Conservation (phyloP, 2,329 filamentous ascomycete species). For the Balansia obtecta region DNA sequence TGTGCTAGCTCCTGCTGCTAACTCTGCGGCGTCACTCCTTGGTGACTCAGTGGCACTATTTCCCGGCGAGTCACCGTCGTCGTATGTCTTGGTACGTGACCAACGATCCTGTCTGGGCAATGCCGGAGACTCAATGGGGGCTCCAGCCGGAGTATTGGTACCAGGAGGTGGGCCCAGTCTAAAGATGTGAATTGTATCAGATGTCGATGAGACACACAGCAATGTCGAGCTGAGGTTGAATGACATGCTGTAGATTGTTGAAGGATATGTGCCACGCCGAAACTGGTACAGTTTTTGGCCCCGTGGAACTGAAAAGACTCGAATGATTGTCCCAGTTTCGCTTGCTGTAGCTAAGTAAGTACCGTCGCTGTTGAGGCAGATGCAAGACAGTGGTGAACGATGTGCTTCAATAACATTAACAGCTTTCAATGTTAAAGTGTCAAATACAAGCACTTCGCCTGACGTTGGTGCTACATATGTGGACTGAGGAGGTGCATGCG, state of each 20-base stretch:
- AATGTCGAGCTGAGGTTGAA: slow-evolving; percentile 92
- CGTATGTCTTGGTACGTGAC: slow-evolving; percentile 39
- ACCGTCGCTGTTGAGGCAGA: slow-evolving; percentile 85
- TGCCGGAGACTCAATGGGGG: slow-evolving; percentile 24
- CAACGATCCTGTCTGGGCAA: slow-evolving; percentile 38
- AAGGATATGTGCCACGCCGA: slow-evolving; percentile 86
- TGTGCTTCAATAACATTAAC: slow-evolving; percentile 95
- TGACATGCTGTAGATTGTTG: slow-evolving; percentile 95
- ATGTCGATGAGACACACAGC: slow-evolving; percentile 88
- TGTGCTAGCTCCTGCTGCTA: slow-evolving; percentile 14
- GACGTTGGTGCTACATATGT: slow-evolving; percentile 73
- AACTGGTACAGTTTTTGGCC: slow-evolving; percentile 95
- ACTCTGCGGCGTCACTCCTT: slow-evolving; percentile 34
- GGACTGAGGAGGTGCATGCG: slow-evolving; percentile 73
- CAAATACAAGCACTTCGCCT: slow-evolving; percentile 87
- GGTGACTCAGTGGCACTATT: slow-evolving; percentile 41
- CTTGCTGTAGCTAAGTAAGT: slow-evolving; percentile 88
- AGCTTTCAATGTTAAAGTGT: slow-evolving; percentile 77
- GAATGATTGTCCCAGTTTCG: slow-evolving; percentile 94
- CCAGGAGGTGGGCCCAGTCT: slow-evolving; percentile 48
- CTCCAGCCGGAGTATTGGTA: slow-evolving; percentile 21
- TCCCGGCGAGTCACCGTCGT: slow-evolving; percentile 26
- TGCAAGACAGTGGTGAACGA: slow-evolving; percentile 77
- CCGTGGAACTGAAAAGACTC: slow-evolving; percentile 83
- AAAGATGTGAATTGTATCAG: slow-evolving; percentile 95